Evolutionary conservation across 192 early-diverging fungal species (phyloP).

Genomic region (Coemansia sp.): DNA sequence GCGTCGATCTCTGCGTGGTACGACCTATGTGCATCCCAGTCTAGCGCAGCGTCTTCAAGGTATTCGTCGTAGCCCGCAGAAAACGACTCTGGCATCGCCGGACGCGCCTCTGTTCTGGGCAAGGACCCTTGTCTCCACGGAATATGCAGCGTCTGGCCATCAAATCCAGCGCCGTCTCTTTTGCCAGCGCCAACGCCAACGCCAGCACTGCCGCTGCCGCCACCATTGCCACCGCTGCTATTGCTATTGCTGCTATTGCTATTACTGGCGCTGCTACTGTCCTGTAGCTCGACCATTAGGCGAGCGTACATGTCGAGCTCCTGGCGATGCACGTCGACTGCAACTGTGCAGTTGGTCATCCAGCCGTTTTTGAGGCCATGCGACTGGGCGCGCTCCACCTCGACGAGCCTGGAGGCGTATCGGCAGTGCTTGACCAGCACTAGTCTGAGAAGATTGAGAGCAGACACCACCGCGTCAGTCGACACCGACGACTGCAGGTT

Average conservation of each 20-base stretch:
- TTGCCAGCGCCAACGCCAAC: too few species aligned
- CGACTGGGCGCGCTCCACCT: conserved; percentile 59
- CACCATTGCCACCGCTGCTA: neutral
- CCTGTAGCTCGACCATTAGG: conserved; percentile 48
- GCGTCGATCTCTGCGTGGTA: conserved; percentile 48
- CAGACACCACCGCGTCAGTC: conserved; percentile 78
- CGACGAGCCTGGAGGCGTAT: conserved; percentile 71
- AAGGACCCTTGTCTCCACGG: conserved; percentile 36
- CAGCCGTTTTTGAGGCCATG: conserved; percentile 28
- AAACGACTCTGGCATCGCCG: conserved; percentile 37
- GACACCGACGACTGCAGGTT: conserved; percentile 81
- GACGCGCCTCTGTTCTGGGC: conserved; percentile 24
- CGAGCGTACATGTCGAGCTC: conserved; percentile 53
- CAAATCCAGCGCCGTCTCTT: conserved; percentile 22
- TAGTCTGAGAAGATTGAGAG: conserved; percentile 73
- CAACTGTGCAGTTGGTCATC: conserved; percentile 51
- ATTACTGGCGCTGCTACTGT: conserved; percentile 1
- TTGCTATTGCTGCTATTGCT: too few species aligned
- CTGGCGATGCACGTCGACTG: conserved; percentile 49
- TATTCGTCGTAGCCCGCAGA: conserved; percentile 54
- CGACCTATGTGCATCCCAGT: conserved; percentile 44
- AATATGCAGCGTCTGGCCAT: conserved; percentile 29
- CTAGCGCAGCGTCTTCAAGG: conserved; percentile 54
- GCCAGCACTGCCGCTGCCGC: conserved; percentile 3
- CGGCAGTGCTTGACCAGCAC: conserved; percentile 74